phyloP scores from a whole-genome alignment of 1,284 basidiomycete species.

The Trametes sp. region DNA sequence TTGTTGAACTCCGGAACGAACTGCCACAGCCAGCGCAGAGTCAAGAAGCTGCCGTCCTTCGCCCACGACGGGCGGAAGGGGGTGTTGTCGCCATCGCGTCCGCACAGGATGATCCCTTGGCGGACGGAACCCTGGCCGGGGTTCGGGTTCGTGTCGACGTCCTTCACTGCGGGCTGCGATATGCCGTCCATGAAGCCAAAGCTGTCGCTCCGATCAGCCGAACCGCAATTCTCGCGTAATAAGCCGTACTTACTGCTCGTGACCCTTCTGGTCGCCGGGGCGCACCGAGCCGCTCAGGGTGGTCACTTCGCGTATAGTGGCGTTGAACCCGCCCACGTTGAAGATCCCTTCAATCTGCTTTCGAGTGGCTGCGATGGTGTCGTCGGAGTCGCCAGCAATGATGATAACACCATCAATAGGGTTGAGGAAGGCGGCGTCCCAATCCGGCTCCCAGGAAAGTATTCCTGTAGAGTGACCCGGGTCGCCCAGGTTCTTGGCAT shows the following conservation, averaged over 20 bases:
- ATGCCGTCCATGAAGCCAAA: constrained; percentile 53
- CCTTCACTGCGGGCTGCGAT: constrained; percentile 47
- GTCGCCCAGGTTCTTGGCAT: constrained; percentile 38
- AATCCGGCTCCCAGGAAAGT: constrained; percentile 37
- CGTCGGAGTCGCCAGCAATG: constrained; percentile 42
- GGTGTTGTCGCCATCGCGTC: constrained; percentile 39
- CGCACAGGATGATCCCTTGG: constrained; percentile 45
- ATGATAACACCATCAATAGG: constrained; percentile 48
- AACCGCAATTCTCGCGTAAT: not conserved
- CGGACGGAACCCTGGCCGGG: constrained; percentile 45
- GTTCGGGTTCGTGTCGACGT: constrained; percentile 42
- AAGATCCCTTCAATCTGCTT: constrained; percentile 22
- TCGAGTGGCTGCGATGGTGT: constrained; percentile 26
- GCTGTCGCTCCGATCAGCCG: constrained; percentile 19
- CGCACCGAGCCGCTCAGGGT: constrained; percentile 42
- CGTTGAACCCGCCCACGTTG: constrained; percentile 31
- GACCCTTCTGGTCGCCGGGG: constrained; percentile 44
- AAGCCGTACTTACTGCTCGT: constrained; percentile 41
- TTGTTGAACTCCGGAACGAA: not conserved
- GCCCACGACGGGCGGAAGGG: not conserved
- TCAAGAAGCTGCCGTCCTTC: constrained; percentile 1
- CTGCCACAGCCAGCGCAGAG: not conserved
- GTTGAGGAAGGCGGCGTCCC: constrained; percentile 45
- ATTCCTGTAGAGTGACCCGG: constrained; percentile 1
- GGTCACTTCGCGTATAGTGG: constrained; percentile 41